These are phyloP conservation scores for Aurifilum marmelostoma DNA, from an alignment of 2,329 filamentous ascomycete genomes.

Conservation along the genomic window DNA sequence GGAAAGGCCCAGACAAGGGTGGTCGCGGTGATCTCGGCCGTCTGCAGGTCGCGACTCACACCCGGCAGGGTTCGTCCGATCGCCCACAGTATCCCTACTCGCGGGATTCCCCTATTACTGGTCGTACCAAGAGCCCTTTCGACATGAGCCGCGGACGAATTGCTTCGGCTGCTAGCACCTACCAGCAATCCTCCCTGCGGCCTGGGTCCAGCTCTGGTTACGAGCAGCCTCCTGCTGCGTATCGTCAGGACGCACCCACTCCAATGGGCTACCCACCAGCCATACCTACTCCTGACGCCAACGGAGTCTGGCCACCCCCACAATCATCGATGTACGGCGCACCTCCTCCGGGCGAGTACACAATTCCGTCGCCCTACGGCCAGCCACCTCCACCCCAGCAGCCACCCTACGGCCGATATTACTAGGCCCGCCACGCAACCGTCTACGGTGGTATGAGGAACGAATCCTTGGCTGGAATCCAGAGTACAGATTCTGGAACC, in stretches of 20 bases:
- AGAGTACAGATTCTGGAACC: not conserved
- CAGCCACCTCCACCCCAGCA: slow-evolving; percentile 27
- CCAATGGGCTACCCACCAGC: slow-evolving; percentile 18
- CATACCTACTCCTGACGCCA: slow-evolving; percentile 25
- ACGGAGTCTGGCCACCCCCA: slow-evolving; percentile 24
- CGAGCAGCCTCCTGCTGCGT: slow-evolving; percentile 40
- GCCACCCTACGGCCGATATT: slow-evolving; percentile 27
- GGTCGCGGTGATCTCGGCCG: slow-evolving; percentile 36
- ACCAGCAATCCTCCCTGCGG: slow-evolving; percentile 57
- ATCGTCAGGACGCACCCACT: slow-evolving; percentile 31
- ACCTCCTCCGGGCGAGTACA: slow-evolving; percentile 19
- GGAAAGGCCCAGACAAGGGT: slow-evolving; percentile 49
- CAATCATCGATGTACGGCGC: slow-evolving; percentile 19
- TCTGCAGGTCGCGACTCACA: slow-evolving; percentile 31
- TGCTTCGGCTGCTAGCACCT: slow-evolving; percentile 45
- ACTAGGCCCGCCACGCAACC: slow-evolving; percentile 14
- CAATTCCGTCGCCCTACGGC: slow-evolving; percentile 23
- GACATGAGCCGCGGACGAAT: slow-evolving; percentile 43
- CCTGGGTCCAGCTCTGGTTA: slow-evolving; percentile 49
- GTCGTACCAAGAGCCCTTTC: slow-evolving; percentile 53
- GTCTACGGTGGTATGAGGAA: not conserved
- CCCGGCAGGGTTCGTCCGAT: slow-evolving; percentile 33
- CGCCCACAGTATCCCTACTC: slow-evolving; percentile 32
- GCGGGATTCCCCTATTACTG: slow-evolving; percentile 33
- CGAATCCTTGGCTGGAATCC: not conserved